phyloP scores from a whole-genome alignment of 371 early-diverging fungal genomes.

The Rhizopus stolonifer region DNA sequence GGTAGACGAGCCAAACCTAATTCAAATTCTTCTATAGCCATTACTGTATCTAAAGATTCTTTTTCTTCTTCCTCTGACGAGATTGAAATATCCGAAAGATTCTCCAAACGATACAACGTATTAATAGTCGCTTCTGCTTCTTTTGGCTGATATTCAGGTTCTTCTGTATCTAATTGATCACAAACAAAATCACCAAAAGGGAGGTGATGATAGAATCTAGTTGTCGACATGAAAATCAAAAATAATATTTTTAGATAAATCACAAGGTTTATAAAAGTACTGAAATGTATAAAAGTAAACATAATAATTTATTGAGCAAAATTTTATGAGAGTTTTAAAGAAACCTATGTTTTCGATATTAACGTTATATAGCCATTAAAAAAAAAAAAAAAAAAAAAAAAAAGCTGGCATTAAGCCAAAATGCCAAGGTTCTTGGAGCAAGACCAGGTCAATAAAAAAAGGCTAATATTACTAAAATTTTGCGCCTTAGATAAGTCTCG shows the following conservation, averaged over 20 bases:
- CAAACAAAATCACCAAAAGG: conserved; percentile 11
- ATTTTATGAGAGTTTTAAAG: conserved; percentile 15
- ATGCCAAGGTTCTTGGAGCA: conserved; percentile 20
- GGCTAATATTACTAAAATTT: conserved; percentile 9
- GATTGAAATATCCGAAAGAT: conserved; percentile 12
- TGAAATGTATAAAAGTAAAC: conserved; percentile 18
- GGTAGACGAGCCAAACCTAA: too few species aligned
- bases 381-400: conserved; percentile 8
- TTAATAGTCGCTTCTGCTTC: conserved; percentile 14
- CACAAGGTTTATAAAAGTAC: conserved; percentile 12
- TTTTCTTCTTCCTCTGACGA: conserved; percentile 13
- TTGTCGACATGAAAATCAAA: conserved; percentile 13
- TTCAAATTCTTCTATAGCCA: conserved; percentile 11
- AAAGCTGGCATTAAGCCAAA: conserved; percentile 20
- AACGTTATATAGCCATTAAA: conserved; percentile 21
- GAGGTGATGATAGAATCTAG: conserved; percentile 12
- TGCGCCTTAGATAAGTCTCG: conserved; percentile 2
- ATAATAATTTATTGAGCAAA: conserved; percentile 17
- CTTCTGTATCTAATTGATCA: conserved; percentile 8
- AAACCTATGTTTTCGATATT: conserved; percentile 20
- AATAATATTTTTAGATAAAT: conserved; percentile 14
- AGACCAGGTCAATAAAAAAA: conserved; percentile 15
- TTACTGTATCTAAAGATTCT: conserved; percentile 13
- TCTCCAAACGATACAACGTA: conserved; percentile 10
- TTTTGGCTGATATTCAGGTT: conserved; percentile 16